These are phyloP conservation scores for Plantago major DNA, from an alignment of 257 asterid genomes.

Conservation along the genomic window DNA sequence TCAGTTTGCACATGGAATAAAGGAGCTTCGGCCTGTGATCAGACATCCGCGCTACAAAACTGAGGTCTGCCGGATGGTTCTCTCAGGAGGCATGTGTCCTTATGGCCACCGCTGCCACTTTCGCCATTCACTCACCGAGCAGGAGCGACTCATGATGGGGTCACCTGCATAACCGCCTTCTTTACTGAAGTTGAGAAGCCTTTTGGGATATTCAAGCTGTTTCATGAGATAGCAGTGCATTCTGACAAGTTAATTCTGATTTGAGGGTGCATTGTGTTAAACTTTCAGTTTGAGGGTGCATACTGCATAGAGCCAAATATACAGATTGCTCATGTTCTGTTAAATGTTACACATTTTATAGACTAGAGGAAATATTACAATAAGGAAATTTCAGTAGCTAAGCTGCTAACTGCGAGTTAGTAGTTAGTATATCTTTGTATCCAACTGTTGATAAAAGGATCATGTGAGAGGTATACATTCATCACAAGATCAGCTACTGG, in stretches of 20 bases:
- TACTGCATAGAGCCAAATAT: no score
- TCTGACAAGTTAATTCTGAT: neutral
- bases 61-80: constrained; percentile 70
- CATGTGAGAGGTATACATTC: no score
- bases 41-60: constrained; percentile 90
- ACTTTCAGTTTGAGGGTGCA: neutral
- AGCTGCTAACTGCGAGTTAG: neutral
- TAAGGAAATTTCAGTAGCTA: neutral
- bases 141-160: constrained; percentile 45
- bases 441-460: neutral
- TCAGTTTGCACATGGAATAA: constrained; percentile 77
- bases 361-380: neutral
- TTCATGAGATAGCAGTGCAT: neutral
- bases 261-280: neutral
- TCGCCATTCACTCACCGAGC: constrained; percentile 70
- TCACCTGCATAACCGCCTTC: constrained; percentile 15
- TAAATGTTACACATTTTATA: neutral
- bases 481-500: no score
- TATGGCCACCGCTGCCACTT: constrained; percentile 90
- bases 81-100: constrained; percentile 66
- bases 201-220: neutral
- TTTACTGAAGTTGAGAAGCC: constrained; percentile 6
- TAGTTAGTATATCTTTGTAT: neutral
- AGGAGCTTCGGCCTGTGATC: constrained; percentile 72
- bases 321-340: neutral